A percentile compares a stretch with the other conserved stretches of the same genome.
Evolutionary conservation across 1,139 yeast genomes (phyloP).

Genomic region (Arxiozyma heterogenica): DNA sequence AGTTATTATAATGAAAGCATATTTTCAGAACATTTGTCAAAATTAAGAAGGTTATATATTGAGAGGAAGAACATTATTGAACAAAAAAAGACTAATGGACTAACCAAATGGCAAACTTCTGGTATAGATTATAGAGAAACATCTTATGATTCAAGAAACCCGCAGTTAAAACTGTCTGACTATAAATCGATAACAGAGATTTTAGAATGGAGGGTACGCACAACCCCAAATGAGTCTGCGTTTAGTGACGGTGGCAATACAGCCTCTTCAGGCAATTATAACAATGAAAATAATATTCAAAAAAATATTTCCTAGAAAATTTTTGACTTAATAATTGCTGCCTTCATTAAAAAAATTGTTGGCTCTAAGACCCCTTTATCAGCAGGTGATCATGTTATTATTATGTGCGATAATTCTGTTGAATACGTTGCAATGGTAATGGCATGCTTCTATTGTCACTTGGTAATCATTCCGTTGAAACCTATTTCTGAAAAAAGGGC

Average conservation of each 20-base stretch:
- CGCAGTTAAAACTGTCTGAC: constrained; percentile 63
- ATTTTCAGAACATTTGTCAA: constrained; percentile 29
- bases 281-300: constrained; percentile 35
- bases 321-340: constrained; percentile 66
- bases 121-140: constrained; percentile 70
- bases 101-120: constrained; percentile 47
- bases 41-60: constrained; percentile 21
- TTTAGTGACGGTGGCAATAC: constrained; percentile 52
- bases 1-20: constrained; percentile 29
- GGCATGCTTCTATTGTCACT: constrained; percentile 80
- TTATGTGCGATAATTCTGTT: constrained; percentile 82
- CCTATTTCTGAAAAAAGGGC: constrained; percentile 63
- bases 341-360: constrained; percentile 41
- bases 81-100: neutral
- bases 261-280: constrained; percentile 24
- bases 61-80: constrained; percentile 10
- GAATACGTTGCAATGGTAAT: constrained; percentile 76
- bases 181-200: constrained; percentile 66
- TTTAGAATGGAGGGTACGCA: constrained; percentile 66
- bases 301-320: constrained; percentile 73
- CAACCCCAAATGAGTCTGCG: constrained; percentile 74
- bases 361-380: constrained; percentile 43
- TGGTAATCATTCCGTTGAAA: constrained; percentile 70
- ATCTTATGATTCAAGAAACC: constrained; percentile 60
- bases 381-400: constrained; percentile 64